These are phyloP conservation scores for Candida orba DNA, from an alignment of 805 yeast genomes.

Conservation along the genomic window DNA sequence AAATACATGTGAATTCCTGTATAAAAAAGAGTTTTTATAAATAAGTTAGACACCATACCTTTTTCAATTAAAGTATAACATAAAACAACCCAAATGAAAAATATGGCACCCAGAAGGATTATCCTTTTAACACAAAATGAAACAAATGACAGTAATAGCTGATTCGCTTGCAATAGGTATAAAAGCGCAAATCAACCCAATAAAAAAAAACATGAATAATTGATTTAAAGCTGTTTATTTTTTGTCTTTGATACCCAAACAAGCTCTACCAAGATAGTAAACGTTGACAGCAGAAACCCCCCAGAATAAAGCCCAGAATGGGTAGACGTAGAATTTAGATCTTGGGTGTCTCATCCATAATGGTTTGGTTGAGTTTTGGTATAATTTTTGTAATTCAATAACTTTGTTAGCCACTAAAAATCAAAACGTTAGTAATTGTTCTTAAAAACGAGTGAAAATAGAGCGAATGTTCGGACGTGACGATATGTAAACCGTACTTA, in stretches of 20 bases:
- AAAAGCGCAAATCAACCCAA: background rate
- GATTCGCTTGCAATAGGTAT: background rate
- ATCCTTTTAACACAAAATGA: background rate
- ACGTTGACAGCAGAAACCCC: conserved; percentile 19
- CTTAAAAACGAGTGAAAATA: background rate
- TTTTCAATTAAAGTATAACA: no score
- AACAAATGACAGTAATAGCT: background rate
- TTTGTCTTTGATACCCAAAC: conserved; percentile 53
- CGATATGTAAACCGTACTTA: no score
- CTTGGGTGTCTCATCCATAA: conserved; percentile 45
- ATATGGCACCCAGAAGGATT: no score
- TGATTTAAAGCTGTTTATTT: conserved; percentile 1
- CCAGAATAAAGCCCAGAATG: conserved; percentile 27
- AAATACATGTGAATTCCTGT: conserved; percentile 1
- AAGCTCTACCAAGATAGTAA: conserved; percentile 54
- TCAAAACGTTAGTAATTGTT: conserved; percentile 13
- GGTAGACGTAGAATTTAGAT: conserved; percentile 26
- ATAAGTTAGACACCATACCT: background rate
- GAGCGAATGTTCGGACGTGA: no score
- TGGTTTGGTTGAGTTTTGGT: conserved; percentile 51
- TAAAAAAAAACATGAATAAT: background rate
- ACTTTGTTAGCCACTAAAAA: conserved; percentile 32
- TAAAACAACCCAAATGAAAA: no score
- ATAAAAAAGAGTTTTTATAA: background rate
- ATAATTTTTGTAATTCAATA: conserved; percentile 51